These are phyloP conservation scores for Lathyrus sativus DNA, from an alignment of 306 rosid species.

Conservation along the genomic window DNA sequence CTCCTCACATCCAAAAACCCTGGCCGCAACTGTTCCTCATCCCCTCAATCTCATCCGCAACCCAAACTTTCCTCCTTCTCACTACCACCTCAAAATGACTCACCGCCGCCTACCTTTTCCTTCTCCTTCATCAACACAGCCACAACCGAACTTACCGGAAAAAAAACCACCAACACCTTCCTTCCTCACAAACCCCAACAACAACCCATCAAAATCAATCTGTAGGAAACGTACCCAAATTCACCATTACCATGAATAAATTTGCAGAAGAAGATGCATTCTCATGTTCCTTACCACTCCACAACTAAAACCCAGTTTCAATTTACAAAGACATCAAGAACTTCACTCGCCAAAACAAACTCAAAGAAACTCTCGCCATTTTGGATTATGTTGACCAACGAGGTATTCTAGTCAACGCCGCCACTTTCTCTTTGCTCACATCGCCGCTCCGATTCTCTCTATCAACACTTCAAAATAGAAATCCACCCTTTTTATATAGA, in stretches of 20 bases:
- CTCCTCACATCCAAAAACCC: no score
- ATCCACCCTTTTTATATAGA: no score
- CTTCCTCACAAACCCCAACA: neutral
- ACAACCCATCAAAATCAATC: neutral
- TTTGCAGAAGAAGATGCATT: constrained; percentile 19
- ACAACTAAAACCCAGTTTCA: constrained; percentile 7
- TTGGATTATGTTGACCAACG: constrained; percentile 17
- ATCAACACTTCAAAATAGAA: no score
- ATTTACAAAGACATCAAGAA: constrained; percentile 20
- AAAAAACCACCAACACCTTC: no score
- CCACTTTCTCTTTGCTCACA: constrained; percentile 9
- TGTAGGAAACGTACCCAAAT: neutral
- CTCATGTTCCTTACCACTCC: constrained; percentile 9
- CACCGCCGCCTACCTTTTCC: no score
- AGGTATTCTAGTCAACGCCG: constrained; percentile 10
- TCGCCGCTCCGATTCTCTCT: no score
- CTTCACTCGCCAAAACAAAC: constrained; percentile 13
- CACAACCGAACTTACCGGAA: no score
- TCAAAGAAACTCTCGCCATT: constrained; percentile 15
- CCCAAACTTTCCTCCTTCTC: no score
- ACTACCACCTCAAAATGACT: no score
- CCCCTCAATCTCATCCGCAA: no score
- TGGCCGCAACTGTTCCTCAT: no score
- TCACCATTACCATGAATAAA: neutral
- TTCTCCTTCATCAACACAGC: no score